Base-by-base conservation (phyloP, 371 early-diverging fungal genomes). In the Dentiscutata heterogama region DNA sequence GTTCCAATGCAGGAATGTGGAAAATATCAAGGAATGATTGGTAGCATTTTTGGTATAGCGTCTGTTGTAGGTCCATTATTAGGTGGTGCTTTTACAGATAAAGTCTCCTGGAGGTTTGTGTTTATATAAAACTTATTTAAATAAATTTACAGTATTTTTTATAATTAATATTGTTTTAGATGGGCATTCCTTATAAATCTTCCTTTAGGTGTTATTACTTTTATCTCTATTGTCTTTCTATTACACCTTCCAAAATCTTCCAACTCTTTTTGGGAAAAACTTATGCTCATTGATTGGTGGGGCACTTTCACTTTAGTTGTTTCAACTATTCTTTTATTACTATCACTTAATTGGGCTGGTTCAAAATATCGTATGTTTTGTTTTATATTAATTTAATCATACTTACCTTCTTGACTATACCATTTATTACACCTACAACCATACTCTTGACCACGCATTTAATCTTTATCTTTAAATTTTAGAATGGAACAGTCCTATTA, bases 151-250 rank as follows among this genome's bases (percentile, higher is more conserved):
- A n/a, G n/a, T n/a, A n/a, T n/a, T n/a, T n/a, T n/a, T n/a, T n/a
- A n/a, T n/a, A n/a, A n/a, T n/a, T n/a, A n/a, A n/a, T n/a, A n/a
- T 79, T 86, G 86, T 18, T 73, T 31, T 86, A 89, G 92, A 65
- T 94, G 94, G 89, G 91, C 91, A n/a, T 95, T 95, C 85, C 94
- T 92, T 86, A 91, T 94, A 83, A 94, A 95, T 84, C 80, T 95
- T 25, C 95, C 95, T 1, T 65, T 94, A n/a, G 88, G 92, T 20
- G 90, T 84, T 6, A 79, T 93, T 35, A 83, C 93, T 1, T 82
- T 92, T 51, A 51, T 87, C 3, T 85, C 92, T 22, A 84, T 93
- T 58, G 68, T 85, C 60, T 84, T 94, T 60, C 65, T 92, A 18
- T 87, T 94, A 18, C 85, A 87, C 20, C 80, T 91, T 67, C 92